Evolutionary conservation across 2,329 filamentous ascomycete species (phyloP), one percentile per base, ranked within the genome.

Genomic region (Pseudogymnoascus sp.): DNA sequence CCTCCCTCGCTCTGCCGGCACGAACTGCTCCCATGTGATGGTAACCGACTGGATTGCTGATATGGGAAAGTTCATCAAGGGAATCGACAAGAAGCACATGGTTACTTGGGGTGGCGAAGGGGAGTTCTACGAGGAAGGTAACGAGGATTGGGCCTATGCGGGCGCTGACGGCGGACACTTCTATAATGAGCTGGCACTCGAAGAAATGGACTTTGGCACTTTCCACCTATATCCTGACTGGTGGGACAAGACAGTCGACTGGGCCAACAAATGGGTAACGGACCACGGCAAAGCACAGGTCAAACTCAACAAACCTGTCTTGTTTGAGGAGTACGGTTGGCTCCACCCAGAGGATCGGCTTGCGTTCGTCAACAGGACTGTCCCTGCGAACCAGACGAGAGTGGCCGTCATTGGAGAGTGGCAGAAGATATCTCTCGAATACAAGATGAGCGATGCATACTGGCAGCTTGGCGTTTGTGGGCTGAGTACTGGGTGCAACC

Each of bases 151-250:
- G 72, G 70, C 74, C 3, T 81, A 80, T 69, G 77, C 76, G 64
- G 78, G 78, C 7, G 69, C 71, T 6, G 80, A 84, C 63, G 81
- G 82, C 3, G 77, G 79, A 23, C 81, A 84, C 67, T 83, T 83
- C 60, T 80, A 82, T 62, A 75, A 75, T 55, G 80, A 83, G 68
- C 68, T 82, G 5, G 66, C 73, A 1, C 70, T 84, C 2, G 68
- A 75, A 14, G 78, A 76, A 62, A 75, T 84, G 52, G 81, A 84
- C 71, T 84, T 82, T 63, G 80, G 80, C 60, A 77, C 77, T 1
- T 82, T 84, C 73, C 82, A 84, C 70, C 77, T 77, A 0, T 84
- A 84, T 68, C 81, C 82, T 0, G 80, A 84, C 68, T 80, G 78
- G 76, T 84, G 80, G 80, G 73, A 69, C 62, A 82, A 82, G 75